Base-by-base conservation (phyloP, 257 asterid genomes). In the Gentiana macrophylla region DNA sequence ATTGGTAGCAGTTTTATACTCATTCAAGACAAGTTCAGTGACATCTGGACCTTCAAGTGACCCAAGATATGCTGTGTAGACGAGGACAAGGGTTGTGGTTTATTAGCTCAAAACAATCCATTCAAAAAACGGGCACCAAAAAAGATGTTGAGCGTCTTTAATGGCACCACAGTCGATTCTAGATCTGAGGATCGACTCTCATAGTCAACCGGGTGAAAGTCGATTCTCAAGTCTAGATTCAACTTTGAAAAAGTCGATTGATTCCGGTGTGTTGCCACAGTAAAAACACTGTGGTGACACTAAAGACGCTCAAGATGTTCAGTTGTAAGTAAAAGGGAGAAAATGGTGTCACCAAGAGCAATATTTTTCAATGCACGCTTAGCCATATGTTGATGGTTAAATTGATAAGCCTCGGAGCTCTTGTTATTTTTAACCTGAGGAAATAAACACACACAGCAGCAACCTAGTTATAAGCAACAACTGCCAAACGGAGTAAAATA, bases 1-100 rank as follows among this genome's bases (percentile, higher is more conserved):
- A 67, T 92, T 92, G 48, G 93, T 80, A 67, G 98, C 96, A 43
- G 70, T 68, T 61, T 24, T 77, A 66, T 92, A 92, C 71, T 85
- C 97, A 12, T 83, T 72, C 70, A 92, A 55, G 6, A 74, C 78
- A 62, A 92, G 93, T 70, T 92, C 93, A 4, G 73, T 77, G 50
- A 66, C 51, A 65, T 79, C 84, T n/a, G 67, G 68, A 64, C 75
- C 88, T 49, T 67, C 86, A 60, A 86, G 84, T 4, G 79, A 70
- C 48, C 88, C 94, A 54, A 86, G 94, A 84, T 86, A 83, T 35
- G 71, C 95, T 86, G 86, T 24, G 24, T 72, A 67, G 35, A 63
- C 12, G 44, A 56, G 38, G 53, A 35, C 51, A 49, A 41, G 51
- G 54, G 35, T 48, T 33, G 52, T 53, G 34, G 32, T 50, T 32